Evolutionary conservation across 2,329 filamentous ascomycete species (phyloP), one percentile per base, ranked within the genome.

Genomic region (Colletotrichum graminicola): DNA sequence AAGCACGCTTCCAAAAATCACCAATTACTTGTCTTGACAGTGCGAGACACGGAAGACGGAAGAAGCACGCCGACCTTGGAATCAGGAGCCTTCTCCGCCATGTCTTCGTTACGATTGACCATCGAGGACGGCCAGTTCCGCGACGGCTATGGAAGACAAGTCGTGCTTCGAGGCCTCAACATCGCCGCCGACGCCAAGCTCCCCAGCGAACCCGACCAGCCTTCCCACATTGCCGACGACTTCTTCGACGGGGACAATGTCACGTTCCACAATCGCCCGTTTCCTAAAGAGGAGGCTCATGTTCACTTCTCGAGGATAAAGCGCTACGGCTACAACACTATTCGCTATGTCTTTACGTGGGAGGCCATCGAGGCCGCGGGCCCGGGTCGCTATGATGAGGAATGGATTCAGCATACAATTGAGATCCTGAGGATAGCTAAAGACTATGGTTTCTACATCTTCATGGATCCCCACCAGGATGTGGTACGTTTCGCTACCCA

Each of bases 401-500:
- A 93, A 73, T 99, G 93, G 88, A 95, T 98, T 75, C 87, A 93
- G 75, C 94, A 97, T 79, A 99, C 96, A 0, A 94, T 99, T 75
- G 88, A 93, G 49, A 86, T 97, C 14, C 82, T 99, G 76, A 89
- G 94, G 67, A 86, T 94, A 74, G 95, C 95, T 47, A 97, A 95
- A 79, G 87, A 90, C 47, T 98, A 97, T 84, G 94, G 93, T 36
- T 98, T 99, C 80, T 97, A 97, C 78, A 87, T 99, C 61, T 98
- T 98, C 79, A 97, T 99, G 94, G 97, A 99, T 76, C 95, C 97
- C 26, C 96, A 99, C 80, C 96, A 99, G 85, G 96, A 99, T 84
- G 95, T 98, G 76, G 92, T 94, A 87, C 75, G 91, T 89, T 73
- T 66, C 26, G 6, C 51, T 43, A 16, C 12, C 16, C 41, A 2